Conservation (phyloP, 2,329 filamentous ascomycete genomes). For the Intubia oerlemansii region DNA sequence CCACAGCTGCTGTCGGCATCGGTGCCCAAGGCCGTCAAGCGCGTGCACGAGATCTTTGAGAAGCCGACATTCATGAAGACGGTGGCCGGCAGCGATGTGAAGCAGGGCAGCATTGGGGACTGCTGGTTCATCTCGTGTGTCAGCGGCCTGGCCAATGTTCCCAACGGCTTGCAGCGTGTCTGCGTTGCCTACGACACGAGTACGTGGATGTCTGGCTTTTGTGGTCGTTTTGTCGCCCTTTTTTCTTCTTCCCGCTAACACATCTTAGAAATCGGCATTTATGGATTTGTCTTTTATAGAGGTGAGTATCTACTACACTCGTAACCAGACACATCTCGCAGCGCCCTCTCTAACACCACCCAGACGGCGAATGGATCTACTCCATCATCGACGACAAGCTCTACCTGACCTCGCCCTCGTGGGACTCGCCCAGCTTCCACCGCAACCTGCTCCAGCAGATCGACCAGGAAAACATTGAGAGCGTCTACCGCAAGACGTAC, state of each 20-base stretch:
- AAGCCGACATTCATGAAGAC: slow-evolving; percentile 46
- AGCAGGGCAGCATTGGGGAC: slow-evolving; percentile 58
- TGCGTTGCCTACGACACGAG: slow-evolving; percentile 55
- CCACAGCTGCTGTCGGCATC: too few species aligned
- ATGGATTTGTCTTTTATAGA: slow-evolving; percentile 74
- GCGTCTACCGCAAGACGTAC: slow-evolving; percentile 43
- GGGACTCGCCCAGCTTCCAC: slow-evolving; percentile 58
- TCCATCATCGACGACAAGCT: slow-evolving; percentile 85
- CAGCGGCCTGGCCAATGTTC: slow-evolving; percentile 54
- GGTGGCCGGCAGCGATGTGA: slow-evolving; percentile 50
- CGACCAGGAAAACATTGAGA: slow-evolving; percentile 45
- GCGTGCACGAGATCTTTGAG: slow-evolving; percentile 54
- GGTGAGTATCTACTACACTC: slow-evolving; percentile 24
- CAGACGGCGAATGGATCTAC: slow-evolving; percentile 84
- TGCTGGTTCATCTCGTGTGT: slow-evolving; percentile 70
- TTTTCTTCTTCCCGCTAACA: not conserved
- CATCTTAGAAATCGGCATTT: slow-evolving; percentile 46
- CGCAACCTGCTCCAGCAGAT: slow-evolving; percentile 55
- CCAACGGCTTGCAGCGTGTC: slow-evolving; percentile 45
- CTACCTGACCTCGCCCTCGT: slow-evolving; percentile 62
- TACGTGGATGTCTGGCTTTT: too few species aligned
- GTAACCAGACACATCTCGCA: too few species aligned
- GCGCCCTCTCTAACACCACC: too few species aligned
- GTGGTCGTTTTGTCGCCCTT: too few species aligned
- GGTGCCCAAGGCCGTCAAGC: slow-evolving; percentile 54